Base-by-base conservation (phyloP, 2,329 filamentous ascomycete genomes). In the Sphaerostilbella broomeana region DNA sequence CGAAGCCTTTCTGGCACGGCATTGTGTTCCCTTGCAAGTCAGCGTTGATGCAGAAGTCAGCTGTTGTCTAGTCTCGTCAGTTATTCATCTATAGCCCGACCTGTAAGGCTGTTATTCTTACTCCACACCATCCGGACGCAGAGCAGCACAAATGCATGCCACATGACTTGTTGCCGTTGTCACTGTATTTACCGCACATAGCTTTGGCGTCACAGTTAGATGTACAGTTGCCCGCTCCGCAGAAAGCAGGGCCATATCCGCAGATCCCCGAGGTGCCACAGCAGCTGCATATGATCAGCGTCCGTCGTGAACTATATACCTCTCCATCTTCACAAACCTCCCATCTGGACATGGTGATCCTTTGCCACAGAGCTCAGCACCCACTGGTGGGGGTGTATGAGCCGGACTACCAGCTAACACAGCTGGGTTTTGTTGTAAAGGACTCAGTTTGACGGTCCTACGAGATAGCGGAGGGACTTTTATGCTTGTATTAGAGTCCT, bases 1-100 rank as follows among this genome's bases (percentile, higher is more conserved):
- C 63, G 45, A 55, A 64, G n/a, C 53, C 57, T 35, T 47, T 11
- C 25, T 64, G 61, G 35, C 60, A 65, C 12, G 57, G 51, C 21
- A 55, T 49, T 1, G 48, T 25, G 10, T 50, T 48, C 27, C 52
- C 39, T 18, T 55, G 56, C 43, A 34, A 51, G 35, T 36, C 42
- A 6, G 42, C 43, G 2, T 46, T 27, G 5, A 50, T 55, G 17
- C 30, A 33, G 16, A 12, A 21, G 30, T 22, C 11, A 11, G 30
- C 11, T 12, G 30, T 33, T 11, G 30, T 33, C 30, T 33, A 22
- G 16, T 12, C 16, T 8, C 12, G 19, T 33, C 18, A 33, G 30
- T 15, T 15, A 12, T 33, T 11, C 7, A 13, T 33, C 10, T 18
- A 21, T 11, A 18, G 10, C 10, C 16, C 7, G 7, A 25, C 19